Evolutionary conservation across 306 rosid genomes (phyloP).

Genomic region (Malus fusca): DNA sequence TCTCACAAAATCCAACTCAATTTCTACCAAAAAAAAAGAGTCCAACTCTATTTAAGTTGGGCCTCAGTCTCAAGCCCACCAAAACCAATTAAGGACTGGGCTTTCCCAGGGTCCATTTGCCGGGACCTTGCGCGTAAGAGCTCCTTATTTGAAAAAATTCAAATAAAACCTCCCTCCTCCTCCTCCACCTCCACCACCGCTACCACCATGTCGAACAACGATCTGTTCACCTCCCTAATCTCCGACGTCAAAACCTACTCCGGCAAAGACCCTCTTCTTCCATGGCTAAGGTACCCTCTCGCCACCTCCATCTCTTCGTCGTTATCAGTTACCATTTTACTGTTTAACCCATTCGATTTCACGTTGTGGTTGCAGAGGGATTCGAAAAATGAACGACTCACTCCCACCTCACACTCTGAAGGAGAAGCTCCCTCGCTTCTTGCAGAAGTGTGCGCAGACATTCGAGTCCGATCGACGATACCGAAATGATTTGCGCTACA

Average conservation of each 20-base stretch:
- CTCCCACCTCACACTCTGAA: slow-evolving; percentile 49
- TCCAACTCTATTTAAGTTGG: neutral
- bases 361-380: slow-evolving; percentile 45
- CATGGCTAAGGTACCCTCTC: slow-evolving; percentile 75
- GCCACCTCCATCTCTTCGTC: neutral
- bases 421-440: slow-evolving; percentile 63
- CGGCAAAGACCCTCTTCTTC: slow-evolving; percentile 88
- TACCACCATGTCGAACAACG: slow-evolving; percentile 26
- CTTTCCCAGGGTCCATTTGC: neutral
- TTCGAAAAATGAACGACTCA: slow-evolving; percentile 61
- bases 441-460: slow-evolving; percentile 59
- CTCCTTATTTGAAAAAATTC: slow-evolving; percentile 24
- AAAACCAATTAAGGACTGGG: neutral
- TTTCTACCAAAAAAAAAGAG: no score
- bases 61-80: neutral
- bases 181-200: neutral
- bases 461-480: slow-evolving; percentile 80
- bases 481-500: slow-evolving; percentile 70
- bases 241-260: slow-evolving; percentile 61
- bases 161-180: slow-evolving; percentile 22
- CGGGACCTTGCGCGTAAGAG: neutral
- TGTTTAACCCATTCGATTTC: slow-evolving; percentile 5
- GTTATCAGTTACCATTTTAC: neutral
- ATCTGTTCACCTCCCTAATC: slow-evolving; percentile 51
- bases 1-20: neutral